A percentile compares a stretch with the other conserved stretches of the same genome.
Conservation (phyloP, 139 green algal genomes). For the Ostreobium quekettii region DNA sequence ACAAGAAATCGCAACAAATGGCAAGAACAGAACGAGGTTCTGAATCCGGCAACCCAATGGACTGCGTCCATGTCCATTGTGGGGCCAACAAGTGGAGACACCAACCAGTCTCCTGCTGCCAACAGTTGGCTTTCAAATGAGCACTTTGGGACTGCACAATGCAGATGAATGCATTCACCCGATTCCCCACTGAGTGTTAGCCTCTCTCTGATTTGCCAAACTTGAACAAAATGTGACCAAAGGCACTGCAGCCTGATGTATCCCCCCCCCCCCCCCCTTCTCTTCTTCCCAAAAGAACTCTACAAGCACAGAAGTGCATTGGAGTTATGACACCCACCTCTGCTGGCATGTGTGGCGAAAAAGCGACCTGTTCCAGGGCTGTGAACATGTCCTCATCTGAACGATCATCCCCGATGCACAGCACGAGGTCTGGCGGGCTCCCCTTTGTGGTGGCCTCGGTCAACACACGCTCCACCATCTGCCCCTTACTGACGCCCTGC, state of each 20-base stretch:
- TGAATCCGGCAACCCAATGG: too few relatives aligned
- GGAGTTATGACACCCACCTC: slow-evolving; percentile 37
- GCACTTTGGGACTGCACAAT: too few relatives aligned
- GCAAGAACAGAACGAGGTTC: too few relatives aligned
- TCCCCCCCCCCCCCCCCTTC: neutral
- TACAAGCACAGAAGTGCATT: neutral
- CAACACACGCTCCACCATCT: slow-evolving; percentile 64
- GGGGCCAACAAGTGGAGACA: too few relatives aligned
- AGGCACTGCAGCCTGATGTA: neutral
- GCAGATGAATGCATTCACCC: too few relatives aligned
- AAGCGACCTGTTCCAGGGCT: slow-evolving; percentile 66
- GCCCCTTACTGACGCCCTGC: slow-evolving; percentile 69
- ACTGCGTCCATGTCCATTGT: too few relatives aligned
- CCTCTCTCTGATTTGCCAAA: too few relatives aligned
- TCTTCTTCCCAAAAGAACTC: neutral
- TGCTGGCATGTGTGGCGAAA: slow-evolving; percentile 39
- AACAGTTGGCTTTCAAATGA: too few relatives aligned
- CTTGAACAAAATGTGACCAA: neutral
- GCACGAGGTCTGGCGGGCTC: slow-evolving; percentile 69
- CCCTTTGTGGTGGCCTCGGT: neutral
- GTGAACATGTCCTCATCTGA: slow-evolving; percentile 98
- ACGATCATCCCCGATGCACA: slow-evolving; percentile 97
- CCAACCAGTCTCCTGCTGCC: too few relatives aligned
- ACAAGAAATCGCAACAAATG: too few relatives aligned
- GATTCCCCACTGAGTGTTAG: too few relatives aligned